Evolutionary conservation across 306 rosid genomes (phyloP).

Genomic region (Myrica gale): DNA sequence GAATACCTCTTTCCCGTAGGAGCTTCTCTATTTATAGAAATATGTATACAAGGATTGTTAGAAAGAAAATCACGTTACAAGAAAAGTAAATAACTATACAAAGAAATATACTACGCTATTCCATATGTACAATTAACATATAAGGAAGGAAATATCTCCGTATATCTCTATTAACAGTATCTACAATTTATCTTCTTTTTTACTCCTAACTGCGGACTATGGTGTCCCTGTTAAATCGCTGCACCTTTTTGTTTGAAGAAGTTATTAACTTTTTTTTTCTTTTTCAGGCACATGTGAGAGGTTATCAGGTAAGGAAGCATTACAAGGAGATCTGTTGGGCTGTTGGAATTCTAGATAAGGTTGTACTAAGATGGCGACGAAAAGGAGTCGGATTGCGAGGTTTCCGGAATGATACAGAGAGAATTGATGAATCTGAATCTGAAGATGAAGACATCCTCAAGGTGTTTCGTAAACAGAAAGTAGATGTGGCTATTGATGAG

Average conservation of each 20-base stretch:
- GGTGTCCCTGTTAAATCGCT: neutral
- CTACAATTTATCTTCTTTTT: neutral
- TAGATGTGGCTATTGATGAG: conserved; percentile 57
- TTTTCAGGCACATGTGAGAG: conserved; percentile 90
- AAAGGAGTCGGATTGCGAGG: conserved; percentile 77
- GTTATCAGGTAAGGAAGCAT: conserved; percentile 78
- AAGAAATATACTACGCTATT: too few species aligned
- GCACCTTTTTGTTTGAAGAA: neutral
- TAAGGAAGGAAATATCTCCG: too few species aligned
- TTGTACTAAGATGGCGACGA: conserved; percentile 85
- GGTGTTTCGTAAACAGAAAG: conserved; percentile 79
- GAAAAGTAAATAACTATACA: too few species aligned
- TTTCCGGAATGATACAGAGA: conserved; percentile 43
- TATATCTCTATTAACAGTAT: too few species aligned
- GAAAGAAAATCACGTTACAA: too few species aligned
- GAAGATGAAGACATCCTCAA: conserved; percentile 86
- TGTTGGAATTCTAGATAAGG: conserved; percentile 83
- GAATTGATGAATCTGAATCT: conserved; percentile 53
- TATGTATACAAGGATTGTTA: too few species aligned
- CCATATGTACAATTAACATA: too few species aligned
- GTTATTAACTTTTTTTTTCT: conserved; percentile 4
- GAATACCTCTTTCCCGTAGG: too few species aligned
- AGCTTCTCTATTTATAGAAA: too few species aligned
- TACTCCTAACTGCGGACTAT: neutral
- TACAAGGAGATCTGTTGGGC: conserved; percentile 84